Evolutionary conservation across 352 stramenopile species (phyloP), one percentile per base, ranked within the genome.

Genomic region (Phytophthora meadii): DNA sequence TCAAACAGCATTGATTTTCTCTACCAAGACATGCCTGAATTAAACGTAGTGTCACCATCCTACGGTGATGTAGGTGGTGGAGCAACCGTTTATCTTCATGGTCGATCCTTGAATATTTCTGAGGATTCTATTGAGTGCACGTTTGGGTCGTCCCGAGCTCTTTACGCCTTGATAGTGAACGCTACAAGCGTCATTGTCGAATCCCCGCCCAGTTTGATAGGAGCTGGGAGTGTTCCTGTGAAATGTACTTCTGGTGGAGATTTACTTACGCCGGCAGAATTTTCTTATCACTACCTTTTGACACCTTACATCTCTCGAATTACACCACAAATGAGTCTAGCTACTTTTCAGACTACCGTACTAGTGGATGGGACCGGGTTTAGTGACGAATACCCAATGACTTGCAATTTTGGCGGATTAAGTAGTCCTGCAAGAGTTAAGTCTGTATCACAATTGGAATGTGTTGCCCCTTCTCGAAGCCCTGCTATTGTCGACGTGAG

Each of bases 301-400:
- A 50, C 55, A 1, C 59, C 64, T 5, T 36, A 50, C 3, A 22
- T 69, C 5, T 68, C 32, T 45, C 19, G 41, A 24, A 28, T 80
- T 27, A 34, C 46, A 3, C 78, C 78, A 34, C 54, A 57, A 28
- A 50, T 79, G 19, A 74, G 70, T 12, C 51, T 71, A 2, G 24
- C 36, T 2, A 59, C 49, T 39, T 52, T 42, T 0, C 68, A 54
- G n/a, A 76, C 70, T 2, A 40, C 37, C 8, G 14, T 83, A 22
- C 42, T 60, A 2, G 39, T 87, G 25, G 34, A 63, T 47, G 78
- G 78, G n/a, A 68, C 14, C 17, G 72, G 60, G 17, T 87, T 87
- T 30, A 68, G 42, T 37, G 19, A 56, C 2, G 45, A 61, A 2
- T 74, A 63, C 25, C 52, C 55, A 3, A 61, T 83, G 25, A 17